These are phyloP conservation scores for Chalciporus sphaerocephalus DNA, from an alignment of 768 basidiomycete species.

Conservation along the genomic window DNA sequence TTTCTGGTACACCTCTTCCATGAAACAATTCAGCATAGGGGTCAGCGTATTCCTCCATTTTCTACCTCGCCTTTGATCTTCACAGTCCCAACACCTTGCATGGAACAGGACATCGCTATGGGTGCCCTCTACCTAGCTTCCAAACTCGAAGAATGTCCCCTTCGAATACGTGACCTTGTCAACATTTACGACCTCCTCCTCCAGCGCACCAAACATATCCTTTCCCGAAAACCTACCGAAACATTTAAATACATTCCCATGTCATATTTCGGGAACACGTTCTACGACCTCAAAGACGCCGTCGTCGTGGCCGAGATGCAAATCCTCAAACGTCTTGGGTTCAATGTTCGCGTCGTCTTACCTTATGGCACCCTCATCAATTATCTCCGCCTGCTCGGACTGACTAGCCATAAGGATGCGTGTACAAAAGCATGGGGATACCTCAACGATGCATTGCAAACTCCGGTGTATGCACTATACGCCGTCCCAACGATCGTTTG, in stretches of 20 bases:
- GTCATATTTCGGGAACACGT: constrained; percentile 84
- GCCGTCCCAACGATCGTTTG: constrained; percentile 87
- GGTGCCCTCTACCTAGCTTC: constrained; percentile 85
- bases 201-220: constrained; percentile 62
- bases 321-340: constrained; percentile 90
- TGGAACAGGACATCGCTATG: constrained; percentile 77
- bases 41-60: constrained; percentile 45
- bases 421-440: constrained; percentile 89
- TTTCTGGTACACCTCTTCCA: constrained; percentile 93
- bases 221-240: constrained; percentile 25
- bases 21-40: constrained; percentile 92
- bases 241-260: constrained; percentile 73
- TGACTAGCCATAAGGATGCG: constrained; percentile 65
- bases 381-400: constrained; percentile 86
- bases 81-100: constrained; percentile 2
- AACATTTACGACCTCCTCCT: constrained; percentile 89
- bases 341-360: constrained; percentile 88
- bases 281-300: constrained; percentile 93
- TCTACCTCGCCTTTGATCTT: constrained; percentile 4
- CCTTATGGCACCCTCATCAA: constrained; percentile 95
- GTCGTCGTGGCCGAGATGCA: constrained; percentile 97
- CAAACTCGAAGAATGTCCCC: constrained; percentile 87
- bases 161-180: constrained; percentile 90
- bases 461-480: constrained; percentile 87
- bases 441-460: constrained; percentile 95